phyloP scores from a whole-genome alignment of 139 green algal genomes.

The Closterium sp. region DNA sequence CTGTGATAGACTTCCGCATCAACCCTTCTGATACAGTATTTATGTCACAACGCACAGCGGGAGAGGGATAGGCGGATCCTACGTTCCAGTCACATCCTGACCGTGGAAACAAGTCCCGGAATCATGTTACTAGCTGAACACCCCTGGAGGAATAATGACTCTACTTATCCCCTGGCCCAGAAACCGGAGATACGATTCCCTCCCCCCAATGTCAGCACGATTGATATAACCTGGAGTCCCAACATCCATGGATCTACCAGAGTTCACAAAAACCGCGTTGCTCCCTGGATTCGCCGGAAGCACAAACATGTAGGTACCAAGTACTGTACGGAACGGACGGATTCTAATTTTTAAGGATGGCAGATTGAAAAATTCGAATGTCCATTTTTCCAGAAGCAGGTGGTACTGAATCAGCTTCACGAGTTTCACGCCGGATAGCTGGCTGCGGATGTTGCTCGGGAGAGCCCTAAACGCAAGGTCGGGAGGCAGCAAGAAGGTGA shows the following conservation, averaged over 20 bases:
- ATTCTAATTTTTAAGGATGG: neutral
- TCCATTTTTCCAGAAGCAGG: neutral
- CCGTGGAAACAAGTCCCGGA: neutral
- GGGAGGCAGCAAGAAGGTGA: neutral
- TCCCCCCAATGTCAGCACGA: neutral
- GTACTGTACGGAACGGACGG: neutral
- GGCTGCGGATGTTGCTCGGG: neutral
- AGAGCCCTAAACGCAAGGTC: neutral
- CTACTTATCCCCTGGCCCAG: neutral
- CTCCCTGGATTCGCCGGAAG: neutral
- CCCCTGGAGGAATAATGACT: neutral
- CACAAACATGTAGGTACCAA: neutral
- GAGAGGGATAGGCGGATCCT: no score
- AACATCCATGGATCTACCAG: neutral
- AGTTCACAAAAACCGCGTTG: neutral
- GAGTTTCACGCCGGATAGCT: neutral
- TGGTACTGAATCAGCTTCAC: neutral
- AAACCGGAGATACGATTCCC: neutral
- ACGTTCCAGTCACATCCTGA: no score
- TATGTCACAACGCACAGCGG: no score
- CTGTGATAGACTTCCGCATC: no score
- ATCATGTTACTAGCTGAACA: neutral
- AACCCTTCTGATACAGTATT: no score
- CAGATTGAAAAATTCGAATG: neutral
- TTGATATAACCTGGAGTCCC: neutral